These are phyloP conservation scores for Phytophthora pini DNA, from an alignment of 352 stramenopile species.

Conservation along the genomic window DNA sequence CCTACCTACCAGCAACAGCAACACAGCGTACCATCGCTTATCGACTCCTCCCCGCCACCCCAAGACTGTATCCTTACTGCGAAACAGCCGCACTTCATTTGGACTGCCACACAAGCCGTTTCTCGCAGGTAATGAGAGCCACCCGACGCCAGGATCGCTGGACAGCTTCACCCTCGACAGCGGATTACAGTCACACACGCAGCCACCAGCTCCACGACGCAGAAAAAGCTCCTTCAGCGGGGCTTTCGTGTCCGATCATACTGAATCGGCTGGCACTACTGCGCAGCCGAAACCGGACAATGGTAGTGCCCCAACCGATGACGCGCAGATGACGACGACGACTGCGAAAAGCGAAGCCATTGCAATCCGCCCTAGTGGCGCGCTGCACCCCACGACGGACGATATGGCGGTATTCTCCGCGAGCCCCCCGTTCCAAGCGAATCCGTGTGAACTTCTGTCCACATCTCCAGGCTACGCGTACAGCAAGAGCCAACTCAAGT, in stretches of 20 bases:
- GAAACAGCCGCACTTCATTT: slow-evolving; percentile 44
- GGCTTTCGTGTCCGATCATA: slow-evolving; percentile 45
- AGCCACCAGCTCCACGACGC: slow-evolving; percentile 24
- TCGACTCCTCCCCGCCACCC: slow-evolving; percentile 78
- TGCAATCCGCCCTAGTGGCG: slow-evolving; percentile 11
- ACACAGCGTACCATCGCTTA: slow-evolving; percentile 43
- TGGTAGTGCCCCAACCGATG: not conserved
- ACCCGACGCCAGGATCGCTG: slow-evolving; percentile 49
- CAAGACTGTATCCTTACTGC: slow-evolving; percentile 58
- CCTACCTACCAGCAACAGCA: slow-evolving; percentile 30
- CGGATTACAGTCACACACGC: slow-evolving; percentile 12
- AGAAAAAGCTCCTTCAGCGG: slow-evolving; percentile 56
- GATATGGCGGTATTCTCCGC: slow-evolving; percentile 43
- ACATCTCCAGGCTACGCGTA: slow-evolving; percentile 79
- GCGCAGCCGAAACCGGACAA: slow-evolving; percentile 11
- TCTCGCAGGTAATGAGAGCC: slow-evolving; percentile 30
- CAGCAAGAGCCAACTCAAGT: slow-evolving; percentile 68
- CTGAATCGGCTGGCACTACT: slow-evolving; percentile 10
- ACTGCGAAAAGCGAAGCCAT: slow-evolving; percentile 24
- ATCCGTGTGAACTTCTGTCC: slow-evolving; percentile 71
- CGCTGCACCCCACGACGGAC: slow-evolving; percentile 8
- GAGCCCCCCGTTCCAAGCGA: slow-evolving; percentile 73
- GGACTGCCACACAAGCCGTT: slow-evolving; percentile 32
- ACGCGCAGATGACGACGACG: not conserved
- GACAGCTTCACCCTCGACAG: slow-evolving; percentile 76